A percentile compares a stretch with the other conserved stretches of the same genome.
phyloP scores from a whole-genome alignment of 129 eudicot species.

The Daucus carota region DH1_v3.0 NC_030382.2:56256501-56257000 shows the following conservation, averaged over 20 bases:
- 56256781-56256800: conserved; percentile 93
- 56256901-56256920: background rate
- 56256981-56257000: background rate
- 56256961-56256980: background rate
- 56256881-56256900: conserved; percentile 4
- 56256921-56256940: background rate
- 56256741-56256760: conserved; percentile 81
- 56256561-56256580: background rate
- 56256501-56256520: background rate
- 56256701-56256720: conserved; percentile 47
- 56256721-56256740: conserved; percentile 91
- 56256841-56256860: conserved; percentile 91
- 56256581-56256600: background rate
- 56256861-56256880: conserved; percentile 52
- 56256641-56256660: background rate
- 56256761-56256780: conserved; percentile 90
- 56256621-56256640: background rate
- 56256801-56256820: conserved; percentile 68
- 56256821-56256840: conserved; percentile 86
- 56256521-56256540: background rate
- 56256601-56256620: background rate
- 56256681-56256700: background rate
- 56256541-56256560: background rate
- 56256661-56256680: background rate
- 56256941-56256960: background rate